A percentile compares a stretch with the other conserved stretches of the same genome.
phyloP scores from a whole-genome alignment of 495 filamentous ascomycete species.

The Hypoxylon rickii region DNA sequence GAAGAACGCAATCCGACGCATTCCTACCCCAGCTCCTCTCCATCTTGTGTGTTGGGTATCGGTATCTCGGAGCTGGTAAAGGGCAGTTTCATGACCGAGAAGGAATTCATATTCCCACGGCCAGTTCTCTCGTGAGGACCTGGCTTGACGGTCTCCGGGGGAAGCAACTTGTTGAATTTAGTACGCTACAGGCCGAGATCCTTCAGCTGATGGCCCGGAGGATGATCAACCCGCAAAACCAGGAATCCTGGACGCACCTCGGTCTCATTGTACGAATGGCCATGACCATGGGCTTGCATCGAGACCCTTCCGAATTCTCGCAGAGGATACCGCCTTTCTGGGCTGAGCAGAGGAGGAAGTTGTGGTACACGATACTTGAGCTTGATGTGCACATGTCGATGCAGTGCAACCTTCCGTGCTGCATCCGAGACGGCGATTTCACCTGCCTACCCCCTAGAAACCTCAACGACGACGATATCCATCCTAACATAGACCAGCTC shows the following conservation, averaged over 20 bases:
- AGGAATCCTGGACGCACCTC: slow-evolving; percentile 45
- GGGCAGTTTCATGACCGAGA: slow-evolving; percentile 38
- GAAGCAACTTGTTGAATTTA: slow-evolving; percentile 44
- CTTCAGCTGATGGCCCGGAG: slow-evolving; percentile 43
- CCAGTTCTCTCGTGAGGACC: slow-evolving; percentile 43
- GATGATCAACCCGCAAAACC: slow-evolving; percentile 41
- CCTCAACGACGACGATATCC: slow-evolving; percentile 40
- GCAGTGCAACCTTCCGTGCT: slow-evolving; percentile 44
- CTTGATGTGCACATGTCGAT: slow-evolving; percentile 46
- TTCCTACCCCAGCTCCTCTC: slow-evolving; percentile 52
- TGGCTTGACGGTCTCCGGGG: slow-evolving; percentile 45
- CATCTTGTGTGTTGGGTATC: slow-evolving; percentile 42
- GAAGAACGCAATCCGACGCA: slow-evolving; percentile 30
- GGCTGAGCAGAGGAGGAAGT: slow-evolving; percentile 41
- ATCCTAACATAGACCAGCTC: slow-evolving; percentile 35
- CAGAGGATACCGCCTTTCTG: slow-evolving; percentile 39
- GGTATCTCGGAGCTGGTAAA: slow-evolving; percentile 36
- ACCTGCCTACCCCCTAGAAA: slow-evolving; percentile 44
- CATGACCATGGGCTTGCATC: slow-evolving; percentile 49
- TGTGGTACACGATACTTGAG: slow-evolving; percentile 47
- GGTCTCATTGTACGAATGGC: slow-evolving; percentile 47
- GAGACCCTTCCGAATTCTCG: slow-evolving; percentile 45
- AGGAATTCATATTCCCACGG: slow-evolving; percentile 46
- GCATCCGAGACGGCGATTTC: slow-evolving; percentile 44
- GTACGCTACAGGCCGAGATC: slow-evolving; percentile 44